Evolutionary conservation across 495 filamentous ascomycete species (phyloP).

Genomic region (Penicillium chermesinum): DNA sequence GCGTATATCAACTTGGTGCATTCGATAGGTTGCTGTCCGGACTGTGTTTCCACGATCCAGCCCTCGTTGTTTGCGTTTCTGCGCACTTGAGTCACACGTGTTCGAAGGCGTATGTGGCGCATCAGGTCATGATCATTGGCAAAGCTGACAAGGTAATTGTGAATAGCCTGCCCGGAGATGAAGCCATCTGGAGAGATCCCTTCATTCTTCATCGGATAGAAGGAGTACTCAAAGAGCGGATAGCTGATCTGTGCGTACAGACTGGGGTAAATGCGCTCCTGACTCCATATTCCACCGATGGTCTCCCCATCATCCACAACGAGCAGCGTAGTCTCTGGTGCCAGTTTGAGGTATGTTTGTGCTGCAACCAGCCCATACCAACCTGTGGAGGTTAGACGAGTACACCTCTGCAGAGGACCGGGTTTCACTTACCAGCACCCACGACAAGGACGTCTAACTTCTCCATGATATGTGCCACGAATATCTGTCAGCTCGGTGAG

Average conservation of each 20-base stretch:
- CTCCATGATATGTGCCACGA: neutral
- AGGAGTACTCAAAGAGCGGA: conserved; percentile 17
- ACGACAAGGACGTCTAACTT: neutral
- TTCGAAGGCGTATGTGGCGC: conserved; percentile 14
- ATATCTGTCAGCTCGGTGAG: no score
- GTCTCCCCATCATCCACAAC: conserved; percentile 40
- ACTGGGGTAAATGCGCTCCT: conserved; percentile 47
- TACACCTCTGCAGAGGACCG: no score
- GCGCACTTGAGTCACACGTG: conserved; percentile 6
- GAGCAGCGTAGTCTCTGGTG: conserved; percentile 27
- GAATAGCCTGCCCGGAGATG: conserved; percentile 15
- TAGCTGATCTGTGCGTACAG: conserved; percentile 14
- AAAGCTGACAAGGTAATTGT: conserved; percentile 15
- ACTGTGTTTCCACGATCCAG: neutral
- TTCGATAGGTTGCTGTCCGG: neutral
- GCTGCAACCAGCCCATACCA: conserved; percentile 50
- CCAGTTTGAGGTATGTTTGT: conserved; percentile 48
- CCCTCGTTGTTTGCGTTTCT: neutral
- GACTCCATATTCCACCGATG: conserved; percentile 58
- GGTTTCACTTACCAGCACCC: neutral
- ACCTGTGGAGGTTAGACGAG: neutral
- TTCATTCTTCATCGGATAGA: conserved; percentile 12
- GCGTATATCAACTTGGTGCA: neutral
- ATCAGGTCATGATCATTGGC: conserved; percentile 16
- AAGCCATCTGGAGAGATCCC: conserved; percentile 9